These are phyloP conservation scores for Aspergillus mulundensis DNA, from an alignment of 495 filamentous ascomycete genomes.

Conservation along the genomic window DNA sequence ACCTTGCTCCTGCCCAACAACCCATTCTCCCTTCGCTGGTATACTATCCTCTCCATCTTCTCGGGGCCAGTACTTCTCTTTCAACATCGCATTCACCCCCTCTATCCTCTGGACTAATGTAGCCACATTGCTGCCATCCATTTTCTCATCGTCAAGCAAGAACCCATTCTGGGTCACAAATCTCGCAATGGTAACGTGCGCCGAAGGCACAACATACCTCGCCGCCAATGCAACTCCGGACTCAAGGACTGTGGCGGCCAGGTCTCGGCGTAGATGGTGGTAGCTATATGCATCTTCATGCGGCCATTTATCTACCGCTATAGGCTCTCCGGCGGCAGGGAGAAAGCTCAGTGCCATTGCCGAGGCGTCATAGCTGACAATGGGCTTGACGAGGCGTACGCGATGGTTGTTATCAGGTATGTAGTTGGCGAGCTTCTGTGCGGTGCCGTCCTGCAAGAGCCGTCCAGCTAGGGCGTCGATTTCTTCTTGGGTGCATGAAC, in stretches of 20 bases:
- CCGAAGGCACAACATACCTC: slow-evolving; percentile 80
- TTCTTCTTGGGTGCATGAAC: slow-evolving; percentile 58
- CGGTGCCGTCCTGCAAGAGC: slow-evolving; percentile 43
- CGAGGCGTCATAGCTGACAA: slow-evolving; percentile 77
- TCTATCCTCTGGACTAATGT: slow-evolving; percentile 65
- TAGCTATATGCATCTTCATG: slow-evolving; percentile 68
- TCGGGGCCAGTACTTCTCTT: slow-evolving; percentile 61
- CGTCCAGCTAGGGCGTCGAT: slow-evolving; percentile 55
- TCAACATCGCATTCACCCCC: slow-evolving; percentile 68
- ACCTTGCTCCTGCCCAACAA: slow-evolving; percentile 66
- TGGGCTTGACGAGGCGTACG: slow-evolving; percentile 72
- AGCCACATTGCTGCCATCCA: slow-evolving; percentile 45
- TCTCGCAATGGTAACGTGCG: slow-evolving; percentile 81
- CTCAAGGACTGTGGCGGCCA: slow-evolving; percentile 55
- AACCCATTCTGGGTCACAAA: slow-evolving; percentile 60
- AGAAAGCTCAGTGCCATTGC: slow-evolving; percentile 84
- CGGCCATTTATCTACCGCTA: slow-evolving; percentile 23
- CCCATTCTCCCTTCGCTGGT: slow-evolving; percentile 57
- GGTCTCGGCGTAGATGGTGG: slow-evolving; percentile 81
- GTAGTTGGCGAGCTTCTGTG: slow-evolving; percentile 57
- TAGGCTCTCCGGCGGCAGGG: slow-evolving; percentile 56
- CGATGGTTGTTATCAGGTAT: slow-evolving; percentile 53
- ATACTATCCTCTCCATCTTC: slow-evolving; percentile 28
- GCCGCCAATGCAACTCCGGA: slow-evolving; percentile 61
- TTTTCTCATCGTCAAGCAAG: slow-evolving; percentile 17